These are phyloP conservation scores for Colletotrichum siamense DNA, from an alignment of 2,329 filamentous ascomycete species.

Conservation along the genomic window DNA sequence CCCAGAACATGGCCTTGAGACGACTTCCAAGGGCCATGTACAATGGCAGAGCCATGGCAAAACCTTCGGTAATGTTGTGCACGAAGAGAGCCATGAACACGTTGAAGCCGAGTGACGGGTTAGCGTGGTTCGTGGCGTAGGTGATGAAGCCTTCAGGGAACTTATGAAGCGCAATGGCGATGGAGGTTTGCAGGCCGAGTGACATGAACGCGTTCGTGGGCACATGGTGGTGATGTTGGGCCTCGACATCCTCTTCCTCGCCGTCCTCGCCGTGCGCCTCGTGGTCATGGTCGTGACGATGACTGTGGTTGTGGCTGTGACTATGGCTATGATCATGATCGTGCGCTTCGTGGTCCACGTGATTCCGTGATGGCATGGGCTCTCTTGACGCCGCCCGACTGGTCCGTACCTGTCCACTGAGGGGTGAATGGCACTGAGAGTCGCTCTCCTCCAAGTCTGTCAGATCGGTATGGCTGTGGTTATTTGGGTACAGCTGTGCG, in stretches of 20 bases:
- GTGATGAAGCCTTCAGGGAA: slow-evolving; percentile 89
- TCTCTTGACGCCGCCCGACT: slow-evolving; percentile 46
- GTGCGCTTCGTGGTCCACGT: slow-evolving; percentile 27
- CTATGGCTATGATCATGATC: slow-evolving; percentile 26
- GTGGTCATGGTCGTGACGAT: slow-evolving; percentile 2
- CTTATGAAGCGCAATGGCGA: slow-evolving; percentile 96
- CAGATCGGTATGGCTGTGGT: slow-evolving; percentile 30
- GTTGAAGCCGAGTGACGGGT: slow-evolving; percentile 83
- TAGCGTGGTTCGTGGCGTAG: slow-evolving; percentile 96
- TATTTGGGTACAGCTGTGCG: slow-evolving; percentile 34
- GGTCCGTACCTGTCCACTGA: slow-evolving; percentile 39
- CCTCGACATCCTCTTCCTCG: slow-evolving; percentile 46
- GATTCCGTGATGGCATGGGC: slow-evolving; percentile 28
- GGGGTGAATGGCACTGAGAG: slow-evolving; percentile 31
- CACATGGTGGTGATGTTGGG: slow-evolving; percentile 89
- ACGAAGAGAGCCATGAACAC: slow-evolving; percentile 97
- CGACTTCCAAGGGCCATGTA: slow-evolving; percentile 89
- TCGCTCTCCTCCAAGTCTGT: slow-evolving; percentile 33
- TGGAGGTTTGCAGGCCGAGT: slow-evolving; percentile 93
- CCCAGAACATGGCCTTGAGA: slow-evolving; percentile 82
- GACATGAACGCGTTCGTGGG: slow-evolving; percentile 92
- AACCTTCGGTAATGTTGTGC: slow-evolving; percentile 97
- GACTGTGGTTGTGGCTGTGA: slow-evolving; percentile 5
- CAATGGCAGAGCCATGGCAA: slow-evolving; percentile 89
- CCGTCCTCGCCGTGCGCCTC: slow-evolving; percentile 35